Evolutionary conservation across 768 basidiomycete genomes (phyloP).

Genomic region (Pleurotus eryngii): DNA sequence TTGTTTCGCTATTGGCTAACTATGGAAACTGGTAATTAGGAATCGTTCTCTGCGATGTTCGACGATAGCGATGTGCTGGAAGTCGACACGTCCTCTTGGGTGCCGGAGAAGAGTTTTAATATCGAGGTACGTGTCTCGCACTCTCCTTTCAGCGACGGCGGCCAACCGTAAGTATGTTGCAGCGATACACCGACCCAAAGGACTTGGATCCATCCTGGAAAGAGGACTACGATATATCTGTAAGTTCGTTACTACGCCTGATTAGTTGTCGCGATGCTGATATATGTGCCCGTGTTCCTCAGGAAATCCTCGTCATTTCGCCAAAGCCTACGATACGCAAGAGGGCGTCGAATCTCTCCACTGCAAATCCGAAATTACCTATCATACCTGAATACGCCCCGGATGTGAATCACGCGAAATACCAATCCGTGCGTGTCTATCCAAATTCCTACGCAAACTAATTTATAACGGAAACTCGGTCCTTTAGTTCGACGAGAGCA

Average conservation of each 20-base stretch:
- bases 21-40: background rate
- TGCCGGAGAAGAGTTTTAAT: background rate
- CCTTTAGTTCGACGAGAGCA: background rate
- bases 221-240: background rate
- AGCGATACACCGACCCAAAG: background rate
- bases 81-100: background rate
- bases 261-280: background rate
- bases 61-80: background rate
- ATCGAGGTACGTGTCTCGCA: background rate
- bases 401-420: background rate
- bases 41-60: background rate
- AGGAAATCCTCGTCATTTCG: conserved; percentile 1
- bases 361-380: background rate
- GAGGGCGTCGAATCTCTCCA: background rate
- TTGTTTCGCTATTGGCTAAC: background rate
- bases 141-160: background rate
- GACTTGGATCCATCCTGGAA: background rate
- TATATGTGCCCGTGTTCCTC: too few species aligned
- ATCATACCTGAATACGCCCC: background rate
- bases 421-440: background rate
- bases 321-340: background rate
- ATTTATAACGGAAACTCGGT: too few species aligned
- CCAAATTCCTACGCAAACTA: too few species aligned
- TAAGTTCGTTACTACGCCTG: background rate
- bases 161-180: too few species aligned